phyloP scores from a whole-genome alignment of 768 basidiomycete genomes.

The Leccinum rimulosum region DNA sequence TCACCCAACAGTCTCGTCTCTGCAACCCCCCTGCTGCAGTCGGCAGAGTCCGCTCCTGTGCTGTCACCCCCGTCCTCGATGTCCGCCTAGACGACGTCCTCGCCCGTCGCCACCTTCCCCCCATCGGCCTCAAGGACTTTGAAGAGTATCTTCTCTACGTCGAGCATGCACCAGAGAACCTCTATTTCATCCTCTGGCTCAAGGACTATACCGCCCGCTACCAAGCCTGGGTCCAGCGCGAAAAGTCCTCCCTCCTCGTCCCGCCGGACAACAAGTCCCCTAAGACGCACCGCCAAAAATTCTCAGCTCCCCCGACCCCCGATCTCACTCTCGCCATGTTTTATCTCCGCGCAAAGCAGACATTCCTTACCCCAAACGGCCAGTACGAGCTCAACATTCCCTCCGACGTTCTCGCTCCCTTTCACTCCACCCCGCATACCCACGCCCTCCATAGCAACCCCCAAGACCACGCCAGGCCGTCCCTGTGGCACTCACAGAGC shows the following conservation, averaged over 20 bases:
- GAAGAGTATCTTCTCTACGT: conserved; percentile 83
- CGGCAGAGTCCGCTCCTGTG: conserved; percentile 65
- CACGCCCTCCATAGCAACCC: conserved; percentile 14
- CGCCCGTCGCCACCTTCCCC: conserved; percentile 74
- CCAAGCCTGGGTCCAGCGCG: conserved; percentile 38
- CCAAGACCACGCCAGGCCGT: conserved; percentile 9
- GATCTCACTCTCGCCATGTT: conserved; percentile 66
- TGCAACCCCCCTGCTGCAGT: conserved; percentile 70
- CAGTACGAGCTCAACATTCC: conserved; percentile 72
- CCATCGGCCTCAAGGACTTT: conserved; percentile 73
- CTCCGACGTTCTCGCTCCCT: conserved; percentile 60
- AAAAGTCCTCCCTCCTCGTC: conserved; percentile 24
- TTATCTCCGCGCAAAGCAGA: conserved; percentile 76
- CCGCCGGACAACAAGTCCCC: conserved; percentile 42
- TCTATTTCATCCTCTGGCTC: conserved; percentile 84
- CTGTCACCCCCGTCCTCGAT: conserved; percentile 63
- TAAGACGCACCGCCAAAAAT: conserved; percentile 33
- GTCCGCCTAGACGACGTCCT: conserved; percentile 74
- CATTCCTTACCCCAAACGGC: conserved; percentile 72
- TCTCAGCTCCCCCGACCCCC: conserved; percentile 34
- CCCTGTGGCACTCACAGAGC: conserved; percentile 29
- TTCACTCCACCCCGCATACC: conserved; percentile 43
- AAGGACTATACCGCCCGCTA: conserved; percentile 63
- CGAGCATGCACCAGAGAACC: conserved; percentile 71
- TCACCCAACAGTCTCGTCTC: conserved; percentile 38